Evolutionary conservation across 352 stramenopile genomes (phyloP).

Genomic region (Albugo candida): DNA sequence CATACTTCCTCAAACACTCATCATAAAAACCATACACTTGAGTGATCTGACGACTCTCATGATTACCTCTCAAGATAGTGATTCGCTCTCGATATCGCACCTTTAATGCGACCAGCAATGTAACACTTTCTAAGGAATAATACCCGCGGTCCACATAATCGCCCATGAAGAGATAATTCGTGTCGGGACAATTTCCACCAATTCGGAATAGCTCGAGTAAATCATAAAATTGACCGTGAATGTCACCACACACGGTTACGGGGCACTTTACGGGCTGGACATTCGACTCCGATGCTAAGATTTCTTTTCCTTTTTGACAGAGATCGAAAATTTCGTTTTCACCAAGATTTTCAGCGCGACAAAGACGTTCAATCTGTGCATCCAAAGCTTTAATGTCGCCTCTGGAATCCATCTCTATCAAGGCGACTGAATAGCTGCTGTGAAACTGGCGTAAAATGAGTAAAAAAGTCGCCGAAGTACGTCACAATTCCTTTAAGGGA

Average conservation of each 20-base stretch:
- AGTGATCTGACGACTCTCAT: conserved; percentile 36
- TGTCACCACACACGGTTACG: conserved; percentile 77
- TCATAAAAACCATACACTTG: conserved; percentile 55
- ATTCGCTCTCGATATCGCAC: conserved; percentile 74
- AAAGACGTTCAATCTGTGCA: conserved; percentile 66
- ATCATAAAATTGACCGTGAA: conserved; percentile 82
- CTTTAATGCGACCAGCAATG: conserved; percentile 67
- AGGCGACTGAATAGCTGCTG: neutral
- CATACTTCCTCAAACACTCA: conserved; percentile 52
- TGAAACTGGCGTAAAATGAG: no score
- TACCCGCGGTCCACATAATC: conserved; percentile 81
- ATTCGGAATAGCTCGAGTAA: conserved; percentile 79
- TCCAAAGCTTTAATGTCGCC: conserved; percentile 75
- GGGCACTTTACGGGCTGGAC: conserved; percentile 71
- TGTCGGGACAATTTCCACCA: conserved; percentile 70
- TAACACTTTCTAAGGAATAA: conserved; percentile 74
- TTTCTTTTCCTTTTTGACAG: conserved; percentile 81
- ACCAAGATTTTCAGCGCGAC: conserved; percentile 72
- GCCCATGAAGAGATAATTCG: conserved; percentile 83
- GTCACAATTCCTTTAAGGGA: no score
- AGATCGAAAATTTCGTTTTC: conserved; percentile 79
- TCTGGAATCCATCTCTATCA: conserved; percentile 26
- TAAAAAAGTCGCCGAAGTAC: no score
- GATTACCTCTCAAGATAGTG: conserved; percentile 54
- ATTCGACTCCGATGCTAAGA: conserved; percentile 66